These are phyloP conservation scores for Babesia ovis DNA, from an alignment of 169 alveolate species.

Conservation along the genomic window DNA sequence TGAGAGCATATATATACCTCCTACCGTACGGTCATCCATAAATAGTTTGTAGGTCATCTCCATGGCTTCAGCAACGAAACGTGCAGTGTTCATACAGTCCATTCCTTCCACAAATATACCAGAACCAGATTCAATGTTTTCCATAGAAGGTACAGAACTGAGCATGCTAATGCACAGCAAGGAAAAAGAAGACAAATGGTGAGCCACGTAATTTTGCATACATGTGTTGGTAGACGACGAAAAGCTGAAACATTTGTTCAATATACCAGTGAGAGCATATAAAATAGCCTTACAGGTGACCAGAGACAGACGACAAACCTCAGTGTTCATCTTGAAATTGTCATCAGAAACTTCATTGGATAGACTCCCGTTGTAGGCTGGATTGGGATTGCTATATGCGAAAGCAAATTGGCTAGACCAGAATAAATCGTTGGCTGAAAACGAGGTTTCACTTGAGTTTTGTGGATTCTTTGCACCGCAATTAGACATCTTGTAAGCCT, in stretches of 20 bases:
- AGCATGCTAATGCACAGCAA: slow-evolving; percentile 33
- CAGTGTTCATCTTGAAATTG: slow-evolving; percentile 35
- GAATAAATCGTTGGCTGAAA: slow-evolving; percentile 66
- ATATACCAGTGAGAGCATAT: slow-evolving; percentile 22
- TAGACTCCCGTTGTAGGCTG: slow-evolving; percentile 34
- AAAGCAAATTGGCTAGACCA: slow-evolving; percentile 64
- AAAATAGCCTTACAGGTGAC: slow-evolving; percentile 39
- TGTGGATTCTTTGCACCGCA: slow-evolving; percentile 29
- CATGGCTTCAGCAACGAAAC: slow-evolving; percentile 54
- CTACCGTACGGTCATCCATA: slow-evolving; percentile 30
- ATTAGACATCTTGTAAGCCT: slow-evolving; percentile 53
- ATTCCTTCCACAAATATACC: slow-evolving; percentile 3
- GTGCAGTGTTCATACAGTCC: slow-evolving; percentile 48
- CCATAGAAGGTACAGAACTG: not conserved
- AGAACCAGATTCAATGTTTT: not conserved
- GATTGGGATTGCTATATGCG: slow-evolving; percentile 60
- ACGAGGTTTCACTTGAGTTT: slow-evolving; percentile 13
- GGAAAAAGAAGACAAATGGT: slow-evolving; percentile 22
- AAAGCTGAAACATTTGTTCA: slow-evolving; percentile 16
- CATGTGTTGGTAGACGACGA: slow-evolving; percentile 20
- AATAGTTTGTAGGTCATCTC: slow-evolving; percentile 57
- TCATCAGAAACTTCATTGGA: slow-evolving; percentile 2
- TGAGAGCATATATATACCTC: slow-evolving; percentile 34
- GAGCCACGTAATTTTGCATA: slow-evolving; percentile 11
- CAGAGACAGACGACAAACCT: slow-evolving; percentile 41